phyloP scores from a whole-genome alignment of 2,329 filamentous ascomycete genomes.

The Dactylellina leptospora region DNA sequence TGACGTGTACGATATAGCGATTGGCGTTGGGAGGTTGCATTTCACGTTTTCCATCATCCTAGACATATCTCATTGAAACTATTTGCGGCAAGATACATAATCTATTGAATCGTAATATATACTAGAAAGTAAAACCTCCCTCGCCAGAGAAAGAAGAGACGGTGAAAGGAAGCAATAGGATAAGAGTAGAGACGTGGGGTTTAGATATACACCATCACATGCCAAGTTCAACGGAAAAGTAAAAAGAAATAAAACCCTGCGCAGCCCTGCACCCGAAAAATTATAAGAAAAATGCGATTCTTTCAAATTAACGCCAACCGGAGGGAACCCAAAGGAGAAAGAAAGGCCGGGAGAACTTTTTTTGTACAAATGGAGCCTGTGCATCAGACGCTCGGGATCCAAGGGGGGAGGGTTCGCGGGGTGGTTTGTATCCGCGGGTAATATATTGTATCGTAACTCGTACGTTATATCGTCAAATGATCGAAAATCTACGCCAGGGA shows the following conservation, averaged over 20 bases:
- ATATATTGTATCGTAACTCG: slow-evolving; percentile 8
- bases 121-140: slow-evolving; percentile 18
- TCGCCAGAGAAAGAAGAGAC: slow-evolving; percentile 2
- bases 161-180: no score
- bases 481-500: slow-evolving; percentile 28
- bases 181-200: slow-evolving; percentile 50
- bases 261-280: slow-evolving; percentile 28
- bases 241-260: slow-evolving; percentile 1
- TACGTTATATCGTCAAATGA: background rate
- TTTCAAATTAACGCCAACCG: slow-evolving; percentile 44
- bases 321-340: slow-evolving; percentile 14
- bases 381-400: background rate
- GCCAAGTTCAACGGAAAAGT: slow-evolving; percentile 7
- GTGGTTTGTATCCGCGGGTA: background rate
- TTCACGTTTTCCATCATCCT: no score
- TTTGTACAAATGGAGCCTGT: slow-evolving; percentile 42
- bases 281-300: slow-evolving; percentile 21
- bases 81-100: no score
- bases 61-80: no score
- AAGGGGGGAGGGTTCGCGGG: background rate
- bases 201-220: slow-evolving; percentile 37
- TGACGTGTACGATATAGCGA: slow-evolving; percentile 18
- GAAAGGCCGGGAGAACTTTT: slow-evolving; percentile 25
- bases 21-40: background rate
- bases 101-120: slow-evolving; percentile 20